Conservation (phyloP, 441 rosid genomes). For the Euphorbia schlechtendalii region DNA sequence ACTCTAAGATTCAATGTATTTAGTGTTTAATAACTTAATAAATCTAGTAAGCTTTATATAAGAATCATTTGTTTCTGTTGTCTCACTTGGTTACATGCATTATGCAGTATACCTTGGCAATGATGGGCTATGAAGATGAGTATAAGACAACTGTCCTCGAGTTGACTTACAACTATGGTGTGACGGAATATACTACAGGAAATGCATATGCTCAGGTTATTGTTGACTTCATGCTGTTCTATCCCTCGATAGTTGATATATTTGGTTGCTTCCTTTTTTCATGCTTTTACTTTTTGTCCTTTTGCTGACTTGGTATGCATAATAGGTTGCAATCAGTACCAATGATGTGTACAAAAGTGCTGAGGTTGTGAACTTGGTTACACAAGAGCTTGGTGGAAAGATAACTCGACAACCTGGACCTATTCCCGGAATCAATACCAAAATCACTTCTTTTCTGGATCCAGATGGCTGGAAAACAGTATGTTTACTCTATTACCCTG, state of each 20-base stretch:
- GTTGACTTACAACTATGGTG: conserved; percentile 77
- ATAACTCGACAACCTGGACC: conserved; percentile 87
- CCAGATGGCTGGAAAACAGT: conserved; percentile 99
- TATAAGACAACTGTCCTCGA: conserved; percentile 76
- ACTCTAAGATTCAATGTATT: not conserved
- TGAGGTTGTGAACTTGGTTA: conserved; percentile 64
- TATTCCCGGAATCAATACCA: conserved; percentile 81
- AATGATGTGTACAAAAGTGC: conserved; percentile 94
- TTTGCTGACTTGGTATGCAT: not conserved
- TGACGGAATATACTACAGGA: conserved; percentile 91
- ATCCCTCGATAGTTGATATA: conserved; percentile 1
- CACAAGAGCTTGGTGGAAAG: conserved; percentile 86
- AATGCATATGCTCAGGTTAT: conserved; percentile 88
- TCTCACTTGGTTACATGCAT: conserved; percentile 10
- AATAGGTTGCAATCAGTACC: conserved; percentile 75
- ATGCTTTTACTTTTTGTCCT: not conserved
- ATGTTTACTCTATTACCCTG: conserved; percentile 22
- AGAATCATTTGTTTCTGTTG: not conserved
- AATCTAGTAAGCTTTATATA: not conserved
- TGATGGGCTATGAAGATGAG: conserved; percentile 93
- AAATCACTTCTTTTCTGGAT: conserved; percentile 76
- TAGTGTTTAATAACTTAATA: conserved; percentile 10
- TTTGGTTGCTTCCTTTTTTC: not conserved
- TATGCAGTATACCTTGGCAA: conserved; percentile 71
- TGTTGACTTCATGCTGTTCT: conserved; percentile 7